Evolutionary conservation across 257 asterid genomes (phyloP), one percentile per base, ranked within the genome.

Genomic region (Solanum infundibuliforme): DNA sequence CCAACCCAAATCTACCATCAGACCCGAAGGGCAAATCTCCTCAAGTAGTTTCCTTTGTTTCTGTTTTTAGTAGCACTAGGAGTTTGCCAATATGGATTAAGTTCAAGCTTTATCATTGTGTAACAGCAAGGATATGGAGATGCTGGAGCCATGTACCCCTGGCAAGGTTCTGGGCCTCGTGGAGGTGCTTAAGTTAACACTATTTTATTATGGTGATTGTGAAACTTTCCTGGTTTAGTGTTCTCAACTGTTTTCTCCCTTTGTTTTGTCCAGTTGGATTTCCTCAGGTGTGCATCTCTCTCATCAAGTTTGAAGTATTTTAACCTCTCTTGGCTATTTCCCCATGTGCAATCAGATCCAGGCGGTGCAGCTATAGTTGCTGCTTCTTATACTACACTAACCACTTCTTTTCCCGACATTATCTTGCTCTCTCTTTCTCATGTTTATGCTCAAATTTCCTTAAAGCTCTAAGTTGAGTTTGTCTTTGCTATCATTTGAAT

Each of bases 1-100:
- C 99, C 83, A 97, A 97, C 91, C 98, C 99, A 84, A 91, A 95
- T 89, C 92, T 97, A 90, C 99, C 99, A 87, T 92, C 98, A 71
- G 99, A 97, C 87, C 98, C 93, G 87, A 96, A 94, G 96, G 99
- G 98, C 83, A 95, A 94, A 90, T 91, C 98, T 77, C 88, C 98
- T 86, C 99, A 94, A 87, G 99, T 96, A 97, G 87, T 89, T 93
- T 41, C 72, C 75, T 76, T 90, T 87, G 87, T 90, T 90, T 82
- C 43, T 83, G 68, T 83, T 82, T 31, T 82, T 82, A 48, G 86
- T 32, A 29, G 86, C 71, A 29, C 66, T 31, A 62, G 12, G 88
- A 84, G 27, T 82, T 83, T 39, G 8, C 77, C 82, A 71, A 6
- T 71, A 16, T 75, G 27, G 46, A 8, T 12, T 72, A 60, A 23